These are phyloP conservation scores for Penicillium argentinense DNA, from an alignment of 495 filamentous ascomycete species.

Conservation along the genomic window DNA sequence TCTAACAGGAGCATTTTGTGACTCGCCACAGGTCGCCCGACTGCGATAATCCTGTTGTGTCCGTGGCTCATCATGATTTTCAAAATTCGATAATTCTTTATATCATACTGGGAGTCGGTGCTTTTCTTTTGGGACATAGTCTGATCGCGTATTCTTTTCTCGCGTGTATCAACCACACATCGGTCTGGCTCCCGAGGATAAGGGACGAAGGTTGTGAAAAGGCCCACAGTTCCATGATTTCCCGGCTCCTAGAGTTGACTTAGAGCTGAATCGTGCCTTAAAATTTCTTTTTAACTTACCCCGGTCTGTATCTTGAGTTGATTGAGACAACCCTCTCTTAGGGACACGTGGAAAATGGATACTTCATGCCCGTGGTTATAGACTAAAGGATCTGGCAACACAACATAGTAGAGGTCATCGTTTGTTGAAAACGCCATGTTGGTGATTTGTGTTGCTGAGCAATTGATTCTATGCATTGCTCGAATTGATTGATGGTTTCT, in stretches of 20 bases:
- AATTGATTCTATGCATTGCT: slow-evolving; percentile 8
- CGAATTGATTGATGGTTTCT: not conserved
- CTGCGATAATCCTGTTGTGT: slow-evolving; percentile 23
- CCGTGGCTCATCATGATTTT: slow-evolving; percentile 24
- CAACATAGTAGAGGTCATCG: slow-evolving; percentile 22
- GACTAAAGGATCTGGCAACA: slow-evolving; percentile 27
- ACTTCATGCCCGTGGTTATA: slow-evolving; percentile 11
- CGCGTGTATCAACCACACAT: slow-evolving; percentile 28
- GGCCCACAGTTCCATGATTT: slow-evolving; percentile 5
- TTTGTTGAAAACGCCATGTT: slow-evolving; percentile 25
- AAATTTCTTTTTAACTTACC: too few relatives aligned
- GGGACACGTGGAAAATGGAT: too few relatives aligned
- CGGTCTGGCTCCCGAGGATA: slow-evolving; percentile 14
- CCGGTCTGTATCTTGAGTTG: too few relatives aligned
- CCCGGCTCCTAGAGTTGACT: not conserved
- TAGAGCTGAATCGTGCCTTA: not conserved
- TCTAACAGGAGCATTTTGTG: slow-evolving; percentile 27
- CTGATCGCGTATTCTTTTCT: slow-evolving; percentile 26
- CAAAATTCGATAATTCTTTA: slow-evolving; percentile 29
- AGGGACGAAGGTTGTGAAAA: slow-evolving; percentile 31
- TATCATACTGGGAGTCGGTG: slow-evolving; percentile 10
- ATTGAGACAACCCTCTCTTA: too few relatives aligned
- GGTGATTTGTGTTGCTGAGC: slow-evolving; percentile 21
- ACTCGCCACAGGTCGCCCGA: slow-evolving; percentile 21
- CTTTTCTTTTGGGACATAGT: slow-evolving; percentile 7